Evolutionary conservation across 2,329 filamentous ascomycete genomes (phyloP).

Genomic region (Lizonia empirigonia): DNA sequence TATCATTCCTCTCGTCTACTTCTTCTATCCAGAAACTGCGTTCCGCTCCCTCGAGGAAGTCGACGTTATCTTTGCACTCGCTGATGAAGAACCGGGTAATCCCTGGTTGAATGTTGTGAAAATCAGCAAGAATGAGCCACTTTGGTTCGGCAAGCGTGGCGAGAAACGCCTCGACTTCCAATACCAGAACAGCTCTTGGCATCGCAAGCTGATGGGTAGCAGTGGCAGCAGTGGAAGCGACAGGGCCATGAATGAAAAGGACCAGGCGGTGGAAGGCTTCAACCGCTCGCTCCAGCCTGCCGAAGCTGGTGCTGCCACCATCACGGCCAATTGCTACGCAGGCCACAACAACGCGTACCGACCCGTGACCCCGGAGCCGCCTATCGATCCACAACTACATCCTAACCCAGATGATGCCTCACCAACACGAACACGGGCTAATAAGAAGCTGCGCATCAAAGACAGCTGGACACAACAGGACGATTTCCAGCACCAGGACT

Average conservation of each 20-base stretch:
- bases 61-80: slow-evolving; percentile 65
- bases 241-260: slow-evolving; percentile 15
- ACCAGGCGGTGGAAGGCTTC: slow-evolving; percentile 6
- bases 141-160: slow-evolving; percentile 62
- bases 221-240: slow-evolving; percentile 20
- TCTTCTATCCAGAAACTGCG: slow-evolving; percentile 66
- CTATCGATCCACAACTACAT: slow-evolving; percentile 16
- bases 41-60: slow-evolving; percentile 67
- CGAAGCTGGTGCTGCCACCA: not conserved
- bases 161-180: slow-evolving; percentile 57
- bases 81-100: slow-evolving; percentile 56
- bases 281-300: slow-evolving; percentile 4
- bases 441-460: slow-evolving; percentile 16
- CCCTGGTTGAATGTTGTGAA: slow-evolving; percentile 56
- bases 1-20: slow-evolving; percentile 62
- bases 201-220: slow-evolving; percentile 26
- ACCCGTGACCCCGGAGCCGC: slow-evolving; percentile 13
- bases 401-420: not conserved
- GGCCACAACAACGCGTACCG: slow-evolving; percentile 1
- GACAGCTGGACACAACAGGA: slow-evolving; percentile 7
- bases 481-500: not conserved
- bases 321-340: slow-evolving; percentile 3
- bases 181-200: slow-evolving; percentile 47
- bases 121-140: slow-evolving; percentile 58
- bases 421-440: slow-evolving; percentile 5